phyloP scores from a whole-genome alignment of 164 flowering plant species.

The Piper longum region DNA sequence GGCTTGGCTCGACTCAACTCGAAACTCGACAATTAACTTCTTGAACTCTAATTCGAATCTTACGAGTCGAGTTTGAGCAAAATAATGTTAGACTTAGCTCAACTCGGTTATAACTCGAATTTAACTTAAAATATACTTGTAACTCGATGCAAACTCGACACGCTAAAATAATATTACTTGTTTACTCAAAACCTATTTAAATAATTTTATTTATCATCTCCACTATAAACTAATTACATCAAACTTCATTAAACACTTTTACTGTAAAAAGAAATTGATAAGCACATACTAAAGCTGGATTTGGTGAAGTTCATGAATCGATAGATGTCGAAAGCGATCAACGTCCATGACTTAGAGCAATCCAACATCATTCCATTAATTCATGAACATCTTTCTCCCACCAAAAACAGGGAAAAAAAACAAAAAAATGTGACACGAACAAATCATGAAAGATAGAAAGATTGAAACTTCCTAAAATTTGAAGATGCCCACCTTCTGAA shows the following conservation, averaged over 20 bases:
- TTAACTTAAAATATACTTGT: too few relatives aligned
- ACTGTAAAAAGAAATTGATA: background rate
- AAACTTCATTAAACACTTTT: background rate
- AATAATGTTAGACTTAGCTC: too few relatives aligned
- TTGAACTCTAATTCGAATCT: too few relatives aligned
- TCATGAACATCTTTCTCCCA: background rate
- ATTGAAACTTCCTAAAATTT: too few relatives aligned
- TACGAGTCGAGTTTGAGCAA: too few relatives aligned
- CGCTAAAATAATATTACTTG: too few relatives aligned
- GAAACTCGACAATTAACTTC: too few relatives aligned
- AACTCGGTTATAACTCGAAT: too few relatives aligned
- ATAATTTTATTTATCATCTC: background rate
- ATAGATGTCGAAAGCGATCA: slow-evolving; percentile 56
- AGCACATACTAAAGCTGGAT: slow-evolving; percentile 54
- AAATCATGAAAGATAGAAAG: background rate
- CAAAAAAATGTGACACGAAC: too few relatives aligned
- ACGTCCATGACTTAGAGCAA: slow-evolving; percentile 58
- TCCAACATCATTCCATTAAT: background rate
- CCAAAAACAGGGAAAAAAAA: background rate
- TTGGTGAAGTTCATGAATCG: slow-evolving; percentile 83
- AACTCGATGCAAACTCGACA: too few relatives aligned
- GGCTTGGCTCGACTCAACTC: too few relatives aligned
- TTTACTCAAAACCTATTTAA: too few relatives aligned
- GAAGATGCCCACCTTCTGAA: slow-evolving; percentile 32
- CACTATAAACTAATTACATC: background rate